Percentiles rank a stretch among this genome's conserved stretches.
These are phyloP conservation scores for Aspergillus quadrilineatus DNA, from an alignment of 2,329 filamentous ascomycete genomes.

Conservation along the genomic window DNA sequence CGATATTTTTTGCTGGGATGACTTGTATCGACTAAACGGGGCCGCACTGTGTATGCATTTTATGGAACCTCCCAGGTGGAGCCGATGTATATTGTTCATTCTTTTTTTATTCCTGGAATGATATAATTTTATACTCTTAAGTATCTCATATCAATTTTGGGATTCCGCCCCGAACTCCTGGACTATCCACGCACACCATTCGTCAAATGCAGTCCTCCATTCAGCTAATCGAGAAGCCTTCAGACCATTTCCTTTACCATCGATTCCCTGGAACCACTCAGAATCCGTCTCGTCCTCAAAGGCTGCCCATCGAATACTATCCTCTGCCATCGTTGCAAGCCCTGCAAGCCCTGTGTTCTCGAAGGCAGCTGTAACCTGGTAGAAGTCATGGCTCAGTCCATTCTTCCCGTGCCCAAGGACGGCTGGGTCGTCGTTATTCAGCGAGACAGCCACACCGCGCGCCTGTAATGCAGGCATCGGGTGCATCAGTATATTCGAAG, in stretches of 20 bases:
- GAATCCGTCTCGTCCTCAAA: constrained; percentile 13
- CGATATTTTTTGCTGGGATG: no score
- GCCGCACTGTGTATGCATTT: no score
- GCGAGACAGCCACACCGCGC: constrained; percentile 13
- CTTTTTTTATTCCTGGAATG: background rate
- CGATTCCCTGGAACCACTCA: constrained; percentile 6
- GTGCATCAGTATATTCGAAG: constrained; percentile 15
- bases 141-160: background rate
- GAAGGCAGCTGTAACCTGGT: constrained; percentile 14
- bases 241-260: background rate
- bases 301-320: constrained; percentile 14
- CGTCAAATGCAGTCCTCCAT: constrained; percentile 13
- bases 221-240: constrained; percentile 3
- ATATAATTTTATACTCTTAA: background rate
- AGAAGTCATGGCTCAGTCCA: constrained; percentile 15
- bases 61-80: background rate
- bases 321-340: constrained; percentile 15
- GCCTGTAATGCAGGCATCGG: constrained; percentile 14
- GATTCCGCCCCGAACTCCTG: constrained; percentile 2
- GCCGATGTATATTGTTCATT: background rate
- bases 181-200: constrained; percentile 16
- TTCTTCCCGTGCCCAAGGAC: constrained; percentile 12
- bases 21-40: no score
- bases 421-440: constrained; percentile 17
- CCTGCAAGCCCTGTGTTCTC: constrained; percentile 14